phyloP scores from a whole-genome alignment of 176 grass and related monocot genomes.

The Dactylis glomerata region DNA sequence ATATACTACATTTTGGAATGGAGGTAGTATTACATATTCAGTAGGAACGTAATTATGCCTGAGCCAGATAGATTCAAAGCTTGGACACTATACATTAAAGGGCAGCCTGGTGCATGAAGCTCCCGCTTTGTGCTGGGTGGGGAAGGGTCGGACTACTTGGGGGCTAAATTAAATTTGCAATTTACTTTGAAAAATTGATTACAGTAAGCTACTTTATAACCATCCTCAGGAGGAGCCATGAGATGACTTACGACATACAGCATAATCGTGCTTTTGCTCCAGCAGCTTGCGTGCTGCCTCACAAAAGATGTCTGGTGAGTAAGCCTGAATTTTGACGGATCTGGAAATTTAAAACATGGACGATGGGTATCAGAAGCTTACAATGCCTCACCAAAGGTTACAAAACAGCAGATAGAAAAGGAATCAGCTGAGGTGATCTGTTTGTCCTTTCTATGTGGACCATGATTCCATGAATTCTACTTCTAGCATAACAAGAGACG shows the following conservation, averaged over 20 bases:
- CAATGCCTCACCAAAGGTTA: not conserved
- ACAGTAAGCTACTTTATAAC: not conserved
- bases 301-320: conserved; percentile 74
- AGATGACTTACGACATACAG: conserved; percentile 69
- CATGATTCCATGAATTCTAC: not conserved
- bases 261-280: conserved; percentile 46
- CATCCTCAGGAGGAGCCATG: not conserved
- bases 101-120: too few species aligned
- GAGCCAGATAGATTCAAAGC: not conserved
- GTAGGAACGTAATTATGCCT: not conserved
- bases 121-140: too few species aligned
- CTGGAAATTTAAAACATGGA: conserved; percentile 29
- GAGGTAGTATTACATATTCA: not conserved
- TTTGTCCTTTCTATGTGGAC: not conserved
- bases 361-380: not conserved
- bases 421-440: not conserved
- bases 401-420: not conserved
- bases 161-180: not conserved
- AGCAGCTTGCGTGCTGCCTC: conserved; percentile 53
- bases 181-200: not conserved
- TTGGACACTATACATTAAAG: not conserved
- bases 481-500: not conserved
- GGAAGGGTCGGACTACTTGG: too few species aligned
- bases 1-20: too few species aligned
- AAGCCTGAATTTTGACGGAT: conserved; percentile 78